Evolutionary conservation across 257 asterid species (phyloP), one percentile per base, ranked within the genome.

Genomic region (Solanum lycopersicoides): DNA sequence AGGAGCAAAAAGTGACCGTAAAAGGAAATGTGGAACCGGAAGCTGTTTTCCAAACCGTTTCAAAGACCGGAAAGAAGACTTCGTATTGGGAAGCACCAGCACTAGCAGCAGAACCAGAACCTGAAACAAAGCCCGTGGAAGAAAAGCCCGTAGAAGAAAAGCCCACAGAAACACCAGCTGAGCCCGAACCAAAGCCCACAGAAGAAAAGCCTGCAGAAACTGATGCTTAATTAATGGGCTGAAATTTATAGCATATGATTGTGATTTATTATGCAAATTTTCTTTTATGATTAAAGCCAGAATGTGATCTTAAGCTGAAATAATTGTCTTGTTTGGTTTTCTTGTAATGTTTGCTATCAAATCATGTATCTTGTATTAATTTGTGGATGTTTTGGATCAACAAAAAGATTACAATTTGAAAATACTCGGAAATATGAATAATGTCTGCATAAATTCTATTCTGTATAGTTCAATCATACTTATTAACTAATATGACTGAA

Each of bases 21-120:
- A 94, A 89, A 74, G 97, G 98, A 87, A 94, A 92, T 77, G 96
- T 96, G 82, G 88, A 93, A 90, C 95, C 98, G 1, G 97, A 96
- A 30, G 94, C 95, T 6, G 98, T 96, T 87, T 89, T 94, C 56
- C 94, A 94, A 88, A 94, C 98, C 28, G 98, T 96, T 90, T 94
- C 95, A 11, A 95, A 96, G 93, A 95, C 99, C 1, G 98, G 99
- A 25, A 96, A 97, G 92, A 93, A 93, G 72, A 95, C 98, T 83
- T 71, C 96, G 60, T 95, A 91, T 93, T 95, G 98, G 99, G 97
- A 94, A 89, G 94, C 88, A 86, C 91, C 30, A 86, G 86, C 83
- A 37, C 74, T 82, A 21, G 5, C 63, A 14, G 59, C 63, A 42
- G 2, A 89, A 12, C 85, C 83, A 50, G 39, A 72, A 66, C 44